Base-by-base conservation (phyloP, 345 rosid species). In the Populus deltoides region DNA sequence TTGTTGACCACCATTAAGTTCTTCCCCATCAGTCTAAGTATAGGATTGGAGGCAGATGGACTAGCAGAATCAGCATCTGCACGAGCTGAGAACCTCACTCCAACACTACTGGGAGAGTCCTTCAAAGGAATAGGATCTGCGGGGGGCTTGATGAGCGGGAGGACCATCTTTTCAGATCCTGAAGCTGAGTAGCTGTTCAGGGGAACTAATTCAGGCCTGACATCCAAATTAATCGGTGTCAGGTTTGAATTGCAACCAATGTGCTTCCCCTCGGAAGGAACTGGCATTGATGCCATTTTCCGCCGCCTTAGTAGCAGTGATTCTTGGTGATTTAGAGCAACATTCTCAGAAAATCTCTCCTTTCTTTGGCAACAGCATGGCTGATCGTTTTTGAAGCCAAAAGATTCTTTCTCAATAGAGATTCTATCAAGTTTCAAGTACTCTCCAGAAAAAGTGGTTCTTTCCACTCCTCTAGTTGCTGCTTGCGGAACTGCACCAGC, bases 11-110 rank as follows among this genome's bases (percentile, higher is more conserved):
- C 95, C 92, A 94, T 87, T 80, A 96, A 84, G 75, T 96, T 90
- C 89, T 96, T 96, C 41, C 99, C 99, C 99, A 96, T 96, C 85
- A 96, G 84, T 86, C 99, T 87, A 55, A 96, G 92, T 74, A 93
- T 75, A 1, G 98, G 93, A 83, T 86, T 93, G 33, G 91, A 85
- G 45, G 88, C 74, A 66, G 93, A 88, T 73, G 97, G 97, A 86
- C 93, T 90, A 38, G 91, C 83, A 82, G 94, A 85, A 73, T 87
- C 93, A 79, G 74, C 33, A 43, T 85, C 85, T 72, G 69, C 49
- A 27, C 78, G 77, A 69, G 80, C 83, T 41, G 75, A 71, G 75
- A 73, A 75, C 74, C 83, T 87, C 62, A 74, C 70, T 43, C 77
- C 86, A 59, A 71, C 71, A 59, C 11, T 59, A 24, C 71, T 86